A percentile compares a stretch with the other conserved stretches of the same genome.
These are phyloP conservation scores for Penicillium psychrofluorescens DNA, from an alignment of 495 filamentous ascomycete genomes.

Conservation along the genomic window DNA sequence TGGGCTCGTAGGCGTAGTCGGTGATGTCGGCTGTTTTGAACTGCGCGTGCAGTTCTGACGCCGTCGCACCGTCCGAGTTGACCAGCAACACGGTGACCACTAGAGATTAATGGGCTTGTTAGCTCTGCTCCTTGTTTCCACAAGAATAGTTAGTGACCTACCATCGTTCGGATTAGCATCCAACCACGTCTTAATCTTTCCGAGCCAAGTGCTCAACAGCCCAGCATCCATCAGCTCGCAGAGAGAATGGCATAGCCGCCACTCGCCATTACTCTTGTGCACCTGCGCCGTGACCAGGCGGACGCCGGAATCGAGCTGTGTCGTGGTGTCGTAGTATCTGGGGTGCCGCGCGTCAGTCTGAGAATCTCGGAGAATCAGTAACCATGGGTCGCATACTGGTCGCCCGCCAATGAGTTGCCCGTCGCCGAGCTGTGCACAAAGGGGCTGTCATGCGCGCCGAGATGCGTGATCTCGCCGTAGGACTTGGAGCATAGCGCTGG, in stretches of 20 bases:
- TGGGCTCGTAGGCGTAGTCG: slow-evolving; percentile 53
- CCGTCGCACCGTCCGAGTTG: slow-evolving; percentile 56
- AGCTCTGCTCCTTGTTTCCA: not conserved
- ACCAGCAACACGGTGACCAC: slow-evolving; percentile 72
- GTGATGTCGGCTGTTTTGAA: slow-evolving; percentile 54
- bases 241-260: slow-evolving; percentile 59
- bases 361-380: not conserved
- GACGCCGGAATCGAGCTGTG: slow-evolving; percentile 62
- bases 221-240: slow-evolving; percentile 64
- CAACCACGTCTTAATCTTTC: slow-evolving; percentile 58
- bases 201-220: slow-evolving; percentile 53
- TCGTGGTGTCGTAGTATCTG: slow-evolving; percentile 61
- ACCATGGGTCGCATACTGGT: slow-evolving; percentile 45
- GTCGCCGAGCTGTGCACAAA: slow-evolving; percentile 47
- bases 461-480: slow-evolving; percentile 56
- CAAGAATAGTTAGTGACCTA: slow-evolving; percentile 6
- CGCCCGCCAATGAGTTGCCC: slow-evolving; percentile 48
- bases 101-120: slow-evolving; percentile 7
- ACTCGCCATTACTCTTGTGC: slow-evolving; percentile 49
- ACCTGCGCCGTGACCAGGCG: slow-evolving; percentile 67
- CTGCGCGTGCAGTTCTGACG: slow-evolving; percentile 44
- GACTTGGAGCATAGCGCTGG: slow-evolving; percentile 50
- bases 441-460: slow-evolving; percentile 58
- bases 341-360: not conserved
- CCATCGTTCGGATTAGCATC: slow-evolving; percentile 61